Conservation (phyloP, 441 rosid genomes). For the Codiaeum variegatum region DNA sequence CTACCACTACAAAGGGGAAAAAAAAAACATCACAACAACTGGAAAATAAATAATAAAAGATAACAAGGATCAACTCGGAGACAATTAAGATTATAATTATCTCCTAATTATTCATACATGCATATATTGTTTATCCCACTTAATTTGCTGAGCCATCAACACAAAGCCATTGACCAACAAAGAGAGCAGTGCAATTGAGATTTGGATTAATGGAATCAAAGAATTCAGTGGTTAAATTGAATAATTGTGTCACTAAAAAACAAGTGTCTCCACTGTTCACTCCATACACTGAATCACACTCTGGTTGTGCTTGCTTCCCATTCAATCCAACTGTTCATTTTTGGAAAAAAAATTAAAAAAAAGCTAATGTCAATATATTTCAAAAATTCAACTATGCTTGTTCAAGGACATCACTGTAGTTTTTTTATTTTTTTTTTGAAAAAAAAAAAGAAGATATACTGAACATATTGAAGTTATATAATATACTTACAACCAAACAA, state of each 20-base stretch:
- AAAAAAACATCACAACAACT: background rate
- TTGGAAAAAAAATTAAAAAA: background rate
- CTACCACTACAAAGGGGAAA: background rate
- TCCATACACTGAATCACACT: conserved; percentile 15
- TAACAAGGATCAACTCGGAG: background rate
- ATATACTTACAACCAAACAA: conserved; percentile 7
- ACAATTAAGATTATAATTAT: background rate
- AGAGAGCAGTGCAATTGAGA: conserved; percentile 28
- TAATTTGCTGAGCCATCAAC: conserved; percentile 13
- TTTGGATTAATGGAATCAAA: conserved; percentile 35
- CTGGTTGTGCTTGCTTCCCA: background rate
- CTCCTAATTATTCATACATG: background rate
- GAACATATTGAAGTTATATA: no score
- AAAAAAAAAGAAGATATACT: no score
- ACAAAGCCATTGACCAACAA: conserved; percentile 46
- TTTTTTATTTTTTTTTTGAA: no score
- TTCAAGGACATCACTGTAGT: no score
- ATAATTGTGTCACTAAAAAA: conserved; percentile 10
- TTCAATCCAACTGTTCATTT: background rate
- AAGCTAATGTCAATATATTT: background rate
- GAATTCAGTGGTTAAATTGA: conserved; percentile 17
- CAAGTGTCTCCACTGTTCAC: conserved; percentile 31
- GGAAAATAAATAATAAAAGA: background rate
- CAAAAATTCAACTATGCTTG: no score
- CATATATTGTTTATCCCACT: background rate